A percentile compares a stretch with the other conserved stretches of the same genome.
phyloP scores from a whole-genome alignment of 441 rosid genomes.

The Eutrema salsugineum region DNA sequence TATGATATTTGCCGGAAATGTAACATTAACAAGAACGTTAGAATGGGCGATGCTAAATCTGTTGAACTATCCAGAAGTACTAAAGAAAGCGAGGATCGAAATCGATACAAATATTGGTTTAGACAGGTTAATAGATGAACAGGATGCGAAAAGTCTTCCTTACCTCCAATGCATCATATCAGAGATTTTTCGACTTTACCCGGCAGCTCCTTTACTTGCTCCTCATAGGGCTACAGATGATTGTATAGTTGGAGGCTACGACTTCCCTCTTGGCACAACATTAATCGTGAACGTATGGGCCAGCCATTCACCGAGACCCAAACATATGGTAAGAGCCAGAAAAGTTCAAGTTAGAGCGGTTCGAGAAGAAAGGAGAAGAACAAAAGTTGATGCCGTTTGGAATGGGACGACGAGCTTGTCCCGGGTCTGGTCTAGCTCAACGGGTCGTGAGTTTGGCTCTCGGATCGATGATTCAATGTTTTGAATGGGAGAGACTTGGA shows the following conservation, averaged over 20 bases:
- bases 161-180: conserved; percentile 42
- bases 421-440: conserved; percentile 38
- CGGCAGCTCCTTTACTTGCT: conserved; percentile 37
- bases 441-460: conserved; percentile 34
- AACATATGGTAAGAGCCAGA: conserved; percentile 40
- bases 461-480: conserved; percentile 46
- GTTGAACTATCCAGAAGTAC: conserved; percentile 43
- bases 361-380: conserved; percentile 36
- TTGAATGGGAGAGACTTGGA: conserved; percentile 38
- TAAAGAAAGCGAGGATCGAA: conserved; percentile 42
- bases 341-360: conserved; percentile 55
- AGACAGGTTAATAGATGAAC: conserved; percentile 36
- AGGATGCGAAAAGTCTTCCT: conserved; percentile 40
- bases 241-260: conserved; percentile 43
- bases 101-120: conserved; percentile 38
- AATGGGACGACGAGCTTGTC: conserved; percentile 46
- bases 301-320: conserved; percentile 53
- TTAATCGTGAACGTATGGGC: conserved; percentile 46
- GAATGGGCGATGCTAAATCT: conserved; percentile 61
- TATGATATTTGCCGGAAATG: conserved; percentile 43
- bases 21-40: conserved; percentile 30
- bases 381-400: conserved; percentile 34
- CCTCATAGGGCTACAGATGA: conserved; percentile 55
- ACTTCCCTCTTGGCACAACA: conserved; percentile 41
- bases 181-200: conserved; percentile 50